Conservation (phyloP, 2,329 filamentous ascomycete species). For the Talaromyces rugulosus region DNA sequence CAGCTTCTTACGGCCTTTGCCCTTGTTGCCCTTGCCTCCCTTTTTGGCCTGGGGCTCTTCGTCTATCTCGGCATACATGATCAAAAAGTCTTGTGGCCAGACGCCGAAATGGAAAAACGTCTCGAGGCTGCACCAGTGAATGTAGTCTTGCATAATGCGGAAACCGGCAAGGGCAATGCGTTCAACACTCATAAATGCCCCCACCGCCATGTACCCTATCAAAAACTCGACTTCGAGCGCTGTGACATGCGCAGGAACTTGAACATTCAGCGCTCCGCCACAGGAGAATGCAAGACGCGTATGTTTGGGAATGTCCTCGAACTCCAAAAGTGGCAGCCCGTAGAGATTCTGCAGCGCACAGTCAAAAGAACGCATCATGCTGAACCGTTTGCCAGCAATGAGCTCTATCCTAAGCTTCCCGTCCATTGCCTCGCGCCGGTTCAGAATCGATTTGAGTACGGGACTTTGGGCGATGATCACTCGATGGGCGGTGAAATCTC, state of each 20-base stretch:
- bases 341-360: constrained; percentile 25
- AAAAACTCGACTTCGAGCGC: constrained; percentile 24
- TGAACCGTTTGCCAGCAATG: constrained; percentile 19
- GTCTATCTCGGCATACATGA: constrained; percentile 10
- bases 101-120: constrained; percentile 25
- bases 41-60: background rate
- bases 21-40: constrained; percentile 1
- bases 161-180: constrained; percentile 24
- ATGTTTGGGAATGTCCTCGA: constrained; percentile 13
- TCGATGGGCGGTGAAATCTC: constrained; percentile 15
- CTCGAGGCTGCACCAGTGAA: constrained; percentile 29
- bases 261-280: background rate
- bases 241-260: constrained; percentile 15
- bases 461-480: constrained; percentile 23
- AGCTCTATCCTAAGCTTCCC: constrained; percentile 13
- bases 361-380: constrained; percentile 21
- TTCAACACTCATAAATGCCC: constrained; percentile 25
- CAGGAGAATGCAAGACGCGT: constrained; percentile 17
- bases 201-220: constrained; percentile 27
- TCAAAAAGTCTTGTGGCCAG: constrained; percentile 17
- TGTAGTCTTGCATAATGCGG: constrained; percentile 17
- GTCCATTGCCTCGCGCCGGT: constrained; percentile 1
- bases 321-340: constrained; percentile 18
- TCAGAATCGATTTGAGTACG: constrained; percentile 18
- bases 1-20: constrained; percentile 5